phyloP scores from a whole-genome alignment of 1,139 yeast species.

The Lodderomyces beijingensis region DNA sequence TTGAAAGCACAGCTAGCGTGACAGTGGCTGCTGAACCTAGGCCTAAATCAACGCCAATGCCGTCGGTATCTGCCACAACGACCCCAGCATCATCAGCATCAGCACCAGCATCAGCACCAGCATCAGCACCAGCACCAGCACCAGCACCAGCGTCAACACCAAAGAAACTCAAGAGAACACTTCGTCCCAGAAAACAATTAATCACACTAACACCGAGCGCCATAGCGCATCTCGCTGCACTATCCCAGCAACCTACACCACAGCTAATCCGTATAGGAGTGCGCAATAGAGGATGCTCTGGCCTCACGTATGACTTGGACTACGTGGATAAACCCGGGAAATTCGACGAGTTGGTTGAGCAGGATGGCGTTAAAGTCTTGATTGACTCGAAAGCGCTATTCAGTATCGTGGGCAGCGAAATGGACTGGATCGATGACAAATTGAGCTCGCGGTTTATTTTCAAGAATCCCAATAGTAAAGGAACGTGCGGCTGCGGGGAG shows the following conservation, averaged over 20 bases:
- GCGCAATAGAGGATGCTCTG: slow-evolving; percentile 95
- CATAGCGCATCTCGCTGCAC: slow-evolving; percentile 58
- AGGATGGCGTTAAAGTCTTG: slow-evolving; percentile 88
- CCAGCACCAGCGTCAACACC: slow-evolving; percentile 10
- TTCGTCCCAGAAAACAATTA: slow-evolving; percentile 82
- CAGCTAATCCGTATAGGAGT: slow-evolving; percentile 89
- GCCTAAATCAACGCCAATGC: no score
- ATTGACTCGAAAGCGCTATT: slow-evolving; percentile 95
- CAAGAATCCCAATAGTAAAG: slow-evolving; percentile 92
- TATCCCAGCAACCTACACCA: slow-evolving; percentile 79
- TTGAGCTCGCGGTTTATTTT: slow-evolving; percentile 85
- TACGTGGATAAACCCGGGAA: slow-evolving; percentile 87
- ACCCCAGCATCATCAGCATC: no score
- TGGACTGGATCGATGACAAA: slow-evolving; percentile 98
- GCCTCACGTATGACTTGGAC: slow-evolving; percentile 84
- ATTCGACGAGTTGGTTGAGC: slow-evolving; percentile 88
- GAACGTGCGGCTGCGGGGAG: slow-evolving; percentile 98
- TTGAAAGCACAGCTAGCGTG: no score
- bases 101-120: neutral
- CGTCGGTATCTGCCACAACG: no score
- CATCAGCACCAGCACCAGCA: slow-evolving; percentile 6
- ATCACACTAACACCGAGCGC: slow-evolving; percentile 77
- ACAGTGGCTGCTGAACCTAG: no score
- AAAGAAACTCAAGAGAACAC: slow-evolving; percentile 42
- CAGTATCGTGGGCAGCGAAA: slow-evolving; percentile 92